Percentiles rank a stretch among this genome's conserved stretches.
Conservation (phyloP, 768 basidiomycete species). For the Suillus hirtellus region DNA sequence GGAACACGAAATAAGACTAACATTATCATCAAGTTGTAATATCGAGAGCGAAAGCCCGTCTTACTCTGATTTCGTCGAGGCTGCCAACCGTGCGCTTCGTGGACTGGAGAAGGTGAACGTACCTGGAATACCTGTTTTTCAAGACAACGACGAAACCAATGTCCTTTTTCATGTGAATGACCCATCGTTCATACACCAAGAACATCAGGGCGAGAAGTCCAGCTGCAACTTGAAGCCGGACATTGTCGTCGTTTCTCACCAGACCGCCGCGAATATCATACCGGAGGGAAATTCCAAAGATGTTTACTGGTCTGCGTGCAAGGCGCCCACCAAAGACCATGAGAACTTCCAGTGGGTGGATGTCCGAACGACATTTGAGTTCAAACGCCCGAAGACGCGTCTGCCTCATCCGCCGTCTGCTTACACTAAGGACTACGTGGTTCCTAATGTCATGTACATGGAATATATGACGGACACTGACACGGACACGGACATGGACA, state of each 20-base stretch:
- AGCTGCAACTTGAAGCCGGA: conserved; percentile 3
- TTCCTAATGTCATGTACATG: background rate
- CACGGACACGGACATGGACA: no score
- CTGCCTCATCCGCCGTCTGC: background rate
- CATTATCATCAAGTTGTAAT: background rate
- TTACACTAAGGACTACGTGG: background rate
- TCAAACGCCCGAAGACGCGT: background rate
- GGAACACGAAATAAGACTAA: background rate
- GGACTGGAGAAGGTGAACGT: background rate
- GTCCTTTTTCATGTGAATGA: conserved; percentile 2
- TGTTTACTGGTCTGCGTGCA: background rate
- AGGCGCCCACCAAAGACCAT: no score
- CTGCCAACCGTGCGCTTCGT: background rate
- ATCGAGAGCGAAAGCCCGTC: background rate
- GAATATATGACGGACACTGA: background rate
- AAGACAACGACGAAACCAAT: background rate
- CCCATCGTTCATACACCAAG: background rate
- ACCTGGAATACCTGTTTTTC: background rate
- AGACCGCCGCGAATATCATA: background rate
- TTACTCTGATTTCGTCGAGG: background rate
- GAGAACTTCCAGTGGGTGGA: background rate
- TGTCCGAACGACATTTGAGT: background rate
- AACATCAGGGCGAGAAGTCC: background rate
- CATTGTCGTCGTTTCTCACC: background rate
- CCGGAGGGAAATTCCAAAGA: background rate